Conservation (phyloP, 225 moss, liverwort and hornwort genomes). For the Bryum argenteum region DNA sequence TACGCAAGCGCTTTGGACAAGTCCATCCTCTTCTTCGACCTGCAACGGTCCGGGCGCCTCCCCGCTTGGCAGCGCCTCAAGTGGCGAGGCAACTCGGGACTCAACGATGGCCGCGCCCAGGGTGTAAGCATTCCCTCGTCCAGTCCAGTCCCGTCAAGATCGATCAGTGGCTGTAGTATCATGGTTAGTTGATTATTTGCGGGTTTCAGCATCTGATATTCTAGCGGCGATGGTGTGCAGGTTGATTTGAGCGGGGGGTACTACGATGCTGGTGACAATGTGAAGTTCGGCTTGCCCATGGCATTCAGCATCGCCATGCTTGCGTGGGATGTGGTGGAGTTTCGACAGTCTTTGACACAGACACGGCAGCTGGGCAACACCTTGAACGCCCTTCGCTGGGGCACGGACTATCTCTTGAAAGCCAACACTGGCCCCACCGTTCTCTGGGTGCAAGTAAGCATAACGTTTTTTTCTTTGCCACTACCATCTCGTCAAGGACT, state of each 20-base stretch:
- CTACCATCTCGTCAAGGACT: too few relatives aligned
- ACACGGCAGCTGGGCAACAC: slow-evolving; percentile 42
- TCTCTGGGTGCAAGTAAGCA: slow-evolving; percentile 56
- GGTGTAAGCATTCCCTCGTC: slow-evolving; percentile 27
- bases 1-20: slow-evolving; percentile 50
- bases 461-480: too few relatives aligned
- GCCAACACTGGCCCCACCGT: slow-evolving; percentile 33
- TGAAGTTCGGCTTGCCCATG: slow-evolving; percentile 49
- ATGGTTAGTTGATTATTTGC: not conserved
- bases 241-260: slow-evolving; percentile 65
- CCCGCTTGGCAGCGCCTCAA: slow-evolving; percentile 55
- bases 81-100: slow-evolving; percentile 58
- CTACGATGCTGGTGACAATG: slow-evolving; percentile 48
- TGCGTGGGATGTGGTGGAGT: slow-evolving; percentile 44
- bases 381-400: slow-evolving; percentile 46
- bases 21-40: slow-evolving; percentile 65
- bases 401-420: slow-evolving; percentile 49
- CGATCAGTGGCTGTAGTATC: too few relatives aligned
- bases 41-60: slow-evolving; percentile 60
- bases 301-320: slow-evolving; percentile 43
- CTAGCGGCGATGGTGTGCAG: slow-evolving; percentile 59
- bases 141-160: too few relatives aligned
- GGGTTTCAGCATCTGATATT: too few relatives aligned
- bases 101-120: slow-evolving; percentile 43
- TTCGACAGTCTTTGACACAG: slow-evolving; percentile 29